These are phyloP conservation scores for Sporobolomyces roseus DNA, from an alignment of 768 basidiomycete genomes.

Conservation along the genomic window DNA sequence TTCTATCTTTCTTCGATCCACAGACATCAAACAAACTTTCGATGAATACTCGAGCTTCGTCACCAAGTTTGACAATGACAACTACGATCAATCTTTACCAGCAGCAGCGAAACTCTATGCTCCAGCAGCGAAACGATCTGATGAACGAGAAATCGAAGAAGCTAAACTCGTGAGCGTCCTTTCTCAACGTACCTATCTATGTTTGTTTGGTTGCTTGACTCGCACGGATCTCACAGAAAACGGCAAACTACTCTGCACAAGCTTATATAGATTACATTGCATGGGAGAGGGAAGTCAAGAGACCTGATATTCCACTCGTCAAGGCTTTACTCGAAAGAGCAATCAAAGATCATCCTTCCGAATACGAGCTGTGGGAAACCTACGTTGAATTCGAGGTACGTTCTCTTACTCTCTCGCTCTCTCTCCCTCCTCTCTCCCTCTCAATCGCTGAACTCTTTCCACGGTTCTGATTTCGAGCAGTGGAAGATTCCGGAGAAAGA, in stretches of 20 bases:
- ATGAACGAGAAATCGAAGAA: slow-evolving; percentile 35
- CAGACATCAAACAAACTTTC: slow-evolving; percentile 65
- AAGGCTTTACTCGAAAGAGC: slow-evolving; percentile 43
- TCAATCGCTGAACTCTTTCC: neutral
- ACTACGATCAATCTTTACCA: slow-evolving; percentile 74
- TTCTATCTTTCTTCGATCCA: slow-evolving; percentile 52
- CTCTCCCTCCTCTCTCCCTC: neutral
- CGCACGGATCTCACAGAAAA: slow-evolving; percentile 8
- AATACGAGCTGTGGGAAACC: slow-evolving; percentile 57
- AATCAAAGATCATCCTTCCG: slow-evolving; percentile 21
- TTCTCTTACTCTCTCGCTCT: too few relatives aligned
- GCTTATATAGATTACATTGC: slow-evolving; percentile 44
- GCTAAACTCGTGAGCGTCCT: slow-evolving; percentile 26
- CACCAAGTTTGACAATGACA: slow-evolving; percentile 66
- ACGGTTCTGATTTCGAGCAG: neutral
- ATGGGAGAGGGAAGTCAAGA: slow-evolving; percentile 45
- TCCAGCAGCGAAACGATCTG: slow-evolving; percentile 1
- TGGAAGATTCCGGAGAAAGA: slow-evolving; percentile 16
- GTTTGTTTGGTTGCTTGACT: neutral
- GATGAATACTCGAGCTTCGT: slow-evolving; percentile 86
- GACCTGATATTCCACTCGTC: slow-evolving; percentile 42
- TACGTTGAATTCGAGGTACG: slow-evolving; percentile 67
- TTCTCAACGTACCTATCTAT: neutral
- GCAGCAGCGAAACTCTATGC: slow-evolving; percentile 69
- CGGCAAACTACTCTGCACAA: slow-evolving; percentile 5